Base-by-base conservation (phyloP, 2,329 filamentous ascomycete genomes). In the Diaporthe velutina region DNA sequence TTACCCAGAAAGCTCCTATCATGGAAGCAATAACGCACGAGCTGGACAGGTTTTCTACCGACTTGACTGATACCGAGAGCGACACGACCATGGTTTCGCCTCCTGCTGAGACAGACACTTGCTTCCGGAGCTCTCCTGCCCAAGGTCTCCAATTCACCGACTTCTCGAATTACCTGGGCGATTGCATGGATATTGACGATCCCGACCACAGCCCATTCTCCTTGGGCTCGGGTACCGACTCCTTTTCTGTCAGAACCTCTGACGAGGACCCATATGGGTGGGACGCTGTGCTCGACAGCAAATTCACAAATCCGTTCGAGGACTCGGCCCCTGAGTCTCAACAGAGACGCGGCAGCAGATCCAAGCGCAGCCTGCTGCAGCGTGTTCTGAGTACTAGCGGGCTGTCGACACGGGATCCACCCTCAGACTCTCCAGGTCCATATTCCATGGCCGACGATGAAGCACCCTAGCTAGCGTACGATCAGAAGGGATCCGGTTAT, bases 211-310 rank as follows among this genome's bases (percentile, higher is more conserved):
- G 64, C 68, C 74, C 75, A 28, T 73, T 60, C 74, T 74, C 77
- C 64, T 75, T 74, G 12, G 74, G 64, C 15, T 38, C 57, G 22
- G 77, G 77, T 35, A 17, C 57, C 38, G 75, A 77, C 33, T n/a
- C 64, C 28, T 74, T 68, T 48, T 58, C 64, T 50, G 74, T 67
- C 30, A 58, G 74, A 61, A 70, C 75, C 45, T 73, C 78, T 6
- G 77, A 76, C 22, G 75, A 76, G 17, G 79, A 81, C 71, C 78
- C 79, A 17, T 81, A 81, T 50, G 80, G 80, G 42, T 81, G 80
- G 80, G 78, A 81, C 67, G 78, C 80, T 9, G 58, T 57, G n/a
- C 57, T 80, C 10, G 73, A 77, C 33, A 76, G 66, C 71, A 78
- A 77, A 64, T 52, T 75, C 45, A 19, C 64, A n/a, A 60, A 70